phyloP scores from a whole-genome alignment of 2,329 filamentous ascomycete genomes.

The Fusarium vanettenii region DNA sequence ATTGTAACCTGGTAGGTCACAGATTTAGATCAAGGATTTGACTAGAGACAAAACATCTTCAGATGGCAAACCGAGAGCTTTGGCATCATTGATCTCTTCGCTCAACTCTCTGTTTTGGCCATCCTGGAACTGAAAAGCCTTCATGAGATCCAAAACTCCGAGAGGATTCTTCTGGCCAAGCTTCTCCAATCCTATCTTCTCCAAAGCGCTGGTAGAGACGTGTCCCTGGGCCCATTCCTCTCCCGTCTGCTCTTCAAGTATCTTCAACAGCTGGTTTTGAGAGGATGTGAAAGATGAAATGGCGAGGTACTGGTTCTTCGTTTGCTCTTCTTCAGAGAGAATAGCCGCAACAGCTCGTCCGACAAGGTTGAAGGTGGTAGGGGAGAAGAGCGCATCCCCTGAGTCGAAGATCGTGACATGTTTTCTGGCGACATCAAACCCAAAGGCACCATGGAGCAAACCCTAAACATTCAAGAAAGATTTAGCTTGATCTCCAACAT shows the following conservation, averaged over 20 bases:
- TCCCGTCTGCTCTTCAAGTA: background rate
- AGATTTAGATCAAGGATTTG: background rate
- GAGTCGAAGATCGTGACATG: no score
- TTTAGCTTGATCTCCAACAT: no score
- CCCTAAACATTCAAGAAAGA: no score
- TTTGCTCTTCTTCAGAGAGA: no score
- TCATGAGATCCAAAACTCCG: background rate
- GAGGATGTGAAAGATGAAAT: background rate
- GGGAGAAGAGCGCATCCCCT: no score
- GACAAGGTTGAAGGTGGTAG: no score
- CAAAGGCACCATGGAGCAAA: no score
- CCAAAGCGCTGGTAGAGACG: background rate
- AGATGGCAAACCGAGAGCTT: background rate
- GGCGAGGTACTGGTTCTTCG: background rate
- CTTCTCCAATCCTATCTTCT: background rate
- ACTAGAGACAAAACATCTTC: background rate
- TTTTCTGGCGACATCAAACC: no score
- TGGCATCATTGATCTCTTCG: background rate
- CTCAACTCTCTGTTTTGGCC: background rate
- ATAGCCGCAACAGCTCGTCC: no score
- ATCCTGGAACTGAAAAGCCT: background rate
- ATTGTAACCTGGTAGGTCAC: no score
- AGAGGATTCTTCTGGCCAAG: background rate
- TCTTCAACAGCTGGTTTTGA: background rate
- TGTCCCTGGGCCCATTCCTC: background rate